Conservation (phyloP, 371 early-diverging fungal genomes). For the Circinella minor region DNA sequence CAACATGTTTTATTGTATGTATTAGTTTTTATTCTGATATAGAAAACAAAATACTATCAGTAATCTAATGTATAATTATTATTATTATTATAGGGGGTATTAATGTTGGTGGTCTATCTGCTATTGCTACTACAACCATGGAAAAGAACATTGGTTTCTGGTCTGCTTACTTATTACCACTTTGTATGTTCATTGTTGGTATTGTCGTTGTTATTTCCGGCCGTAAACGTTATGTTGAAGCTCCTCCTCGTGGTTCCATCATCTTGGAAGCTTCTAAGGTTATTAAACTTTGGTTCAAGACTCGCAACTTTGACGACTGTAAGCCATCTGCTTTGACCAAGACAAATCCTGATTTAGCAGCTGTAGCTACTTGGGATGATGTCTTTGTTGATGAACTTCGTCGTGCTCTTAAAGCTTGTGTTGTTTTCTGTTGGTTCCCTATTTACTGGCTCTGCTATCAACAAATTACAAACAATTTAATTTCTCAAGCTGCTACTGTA, state of each 20-base stretch:
- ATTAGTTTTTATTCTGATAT: background rate
- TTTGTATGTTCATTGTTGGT: conserved; percentile 71
- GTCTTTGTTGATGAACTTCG: conserved; percentile 75
- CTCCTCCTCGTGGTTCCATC: conserved; percentile 66
- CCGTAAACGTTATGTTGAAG: conserved; percentile 60
- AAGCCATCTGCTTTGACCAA: conserved; percentile 44
- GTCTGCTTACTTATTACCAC: conserved; percentile 73
- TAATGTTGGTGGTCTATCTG: conserved; percentile 72
- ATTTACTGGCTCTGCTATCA: conserved; percentile 82
- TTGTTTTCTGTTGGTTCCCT: conserved; percentile 77
- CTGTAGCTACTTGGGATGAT: conserved; percentile 67
- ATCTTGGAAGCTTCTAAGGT: conserved; percentile 45
- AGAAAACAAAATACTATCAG: too few relatives aligned
- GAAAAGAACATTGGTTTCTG: conserved; percentile 62
- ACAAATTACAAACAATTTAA: conserved; percentile 79
- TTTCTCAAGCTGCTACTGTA: conserved; percentile 65
- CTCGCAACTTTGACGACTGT: conserved; percentile 38
- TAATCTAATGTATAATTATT: background rate
- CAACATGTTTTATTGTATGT: conserved; percentile 27
- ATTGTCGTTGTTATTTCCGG: conserved; percentile 63
- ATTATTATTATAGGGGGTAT: conserved; percentile 21
- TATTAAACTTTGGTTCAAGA: conserved; percentile 23
- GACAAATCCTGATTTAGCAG: conserved; percentile 36
- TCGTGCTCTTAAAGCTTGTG: conserved; percentile 68
- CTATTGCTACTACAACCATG: conserved; percentile 62